A percentile compares a stretch with the other conserved stretches of the same genome.
Conservation (phyloP, 1,284 basidiomycete genomes). For the Trametes pubescens region DNA sequence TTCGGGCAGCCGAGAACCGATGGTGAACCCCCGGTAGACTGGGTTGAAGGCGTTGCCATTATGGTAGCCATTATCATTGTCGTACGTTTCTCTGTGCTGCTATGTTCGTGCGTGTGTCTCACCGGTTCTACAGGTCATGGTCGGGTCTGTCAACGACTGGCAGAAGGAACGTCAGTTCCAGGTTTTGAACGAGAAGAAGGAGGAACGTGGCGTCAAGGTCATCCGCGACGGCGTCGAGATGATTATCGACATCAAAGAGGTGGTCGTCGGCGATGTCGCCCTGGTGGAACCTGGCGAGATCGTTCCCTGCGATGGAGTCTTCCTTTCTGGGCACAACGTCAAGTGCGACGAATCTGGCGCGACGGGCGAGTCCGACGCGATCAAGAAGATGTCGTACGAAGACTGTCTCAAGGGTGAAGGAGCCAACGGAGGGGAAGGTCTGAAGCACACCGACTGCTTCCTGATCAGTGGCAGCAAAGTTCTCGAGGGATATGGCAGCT, state of each 20-base stretch:
- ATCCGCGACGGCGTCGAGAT: slow-evolving; percentile 86
- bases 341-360: slow-evolving; percentile 97
- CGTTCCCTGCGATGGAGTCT: slow-evolving; percentile 94
- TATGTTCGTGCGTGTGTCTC: neutral
- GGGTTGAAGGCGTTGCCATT: slow-evolving; percentile 99
- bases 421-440: slow-evolving; percentile 38
- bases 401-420: slow-evolving; percentile 62
- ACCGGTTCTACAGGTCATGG: slow-evolving; percentile 64
- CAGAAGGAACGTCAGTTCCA: slow-evolving; percentile 98
- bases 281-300: slow-evolving; percentile 96
- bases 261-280: slow-evolving; percentile 94
- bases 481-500: slow-evolving; percentile 93
- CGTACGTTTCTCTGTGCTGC: slow-evolving; percentile 51
- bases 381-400: slow-evolving; percentile 86
- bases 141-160: slow-evolving; percentile 93
- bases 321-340: slow-evolving; percentile 92
- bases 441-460: slow-evolving; percentile 89
- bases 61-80: slow-evolving; percentile 90
- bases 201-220: slow-evolving; percentile 93
- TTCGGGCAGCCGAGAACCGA: slow-evolving; percentile 75
- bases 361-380: slow-evolving; percentile 96
- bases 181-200: slow-evolving; percentile 93
- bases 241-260: slow-evolving; percentile 87
- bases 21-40: slow-evolving; percentile 82
- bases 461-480: slow-evolving; percentile 95